phyloP scores from a whole-genome alignment of 805 yeast genomes.

The Blastobotrys terrestris region DNA sequence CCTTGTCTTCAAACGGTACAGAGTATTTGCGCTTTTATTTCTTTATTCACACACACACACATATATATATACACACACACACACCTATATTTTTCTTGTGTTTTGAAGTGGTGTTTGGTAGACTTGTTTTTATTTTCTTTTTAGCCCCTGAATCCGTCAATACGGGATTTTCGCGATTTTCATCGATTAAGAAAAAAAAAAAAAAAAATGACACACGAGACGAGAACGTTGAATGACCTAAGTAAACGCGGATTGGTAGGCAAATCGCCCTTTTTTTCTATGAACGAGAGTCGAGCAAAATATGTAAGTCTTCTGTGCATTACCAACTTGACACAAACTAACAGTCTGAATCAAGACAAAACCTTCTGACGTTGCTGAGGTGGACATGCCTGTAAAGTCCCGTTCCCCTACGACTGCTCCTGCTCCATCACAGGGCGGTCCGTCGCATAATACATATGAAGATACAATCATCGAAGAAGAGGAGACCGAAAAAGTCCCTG shows the following conservation, averaged over 20 bases:
- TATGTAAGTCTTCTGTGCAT: neutral
- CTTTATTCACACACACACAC: too few species aligned
- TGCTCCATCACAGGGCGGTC: too few species aligned
- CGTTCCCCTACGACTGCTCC: too few species aligned
- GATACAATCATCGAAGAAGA: neutral
- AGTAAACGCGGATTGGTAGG: slow-evolving; percentile 8
- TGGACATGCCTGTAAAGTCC: neutral
- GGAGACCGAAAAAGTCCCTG: neutral
- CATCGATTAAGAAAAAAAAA: neutral
- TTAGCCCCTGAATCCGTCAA: neutral
- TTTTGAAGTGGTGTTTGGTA: neutral
- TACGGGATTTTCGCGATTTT: slow-evolving; percentile 1
- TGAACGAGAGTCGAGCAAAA: neutral
- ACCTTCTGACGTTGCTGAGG: neutral
- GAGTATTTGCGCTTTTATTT: neutral
- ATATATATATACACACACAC: too few species aligned
- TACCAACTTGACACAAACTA: neutral
- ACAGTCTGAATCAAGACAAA: neutral
- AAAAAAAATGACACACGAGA: slow-evolving; percentile 4
- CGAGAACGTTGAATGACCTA: slow-evolving; percentile 5
- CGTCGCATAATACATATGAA: too few species aligned
- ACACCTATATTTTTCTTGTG: neutral
- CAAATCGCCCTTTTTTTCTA: slow-evolving; percentile 5
- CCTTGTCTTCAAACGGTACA: too few species aligned
- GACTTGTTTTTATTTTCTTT: too few species aligned